phyloP scores from a whole-genome alignment of 257 asterid species.

The Solanum chiquidenum region DNA sequence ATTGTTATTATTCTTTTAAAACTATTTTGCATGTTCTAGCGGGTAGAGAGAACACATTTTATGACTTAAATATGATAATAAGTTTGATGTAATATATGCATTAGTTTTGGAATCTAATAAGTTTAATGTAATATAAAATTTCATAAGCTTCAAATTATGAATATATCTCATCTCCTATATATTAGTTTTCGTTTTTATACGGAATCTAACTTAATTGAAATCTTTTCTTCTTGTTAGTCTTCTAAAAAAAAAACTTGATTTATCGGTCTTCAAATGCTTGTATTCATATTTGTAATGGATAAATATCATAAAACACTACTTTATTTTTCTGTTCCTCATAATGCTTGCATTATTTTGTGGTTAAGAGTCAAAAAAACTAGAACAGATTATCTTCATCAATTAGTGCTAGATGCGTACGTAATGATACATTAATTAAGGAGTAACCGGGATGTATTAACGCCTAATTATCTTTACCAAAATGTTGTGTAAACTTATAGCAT shows the following conservation, averaged over 20 bases:
- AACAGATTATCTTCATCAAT: neutral
- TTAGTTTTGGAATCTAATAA: neutral
- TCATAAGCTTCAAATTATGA: neutral
- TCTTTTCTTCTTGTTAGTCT: neutral
- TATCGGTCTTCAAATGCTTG: neutral
- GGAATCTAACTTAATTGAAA: neutral
- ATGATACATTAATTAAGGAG: neutral
- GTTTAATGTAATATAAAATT: neutral
- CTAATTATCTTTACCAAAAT: neutral
- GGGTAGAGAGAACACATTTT: neutral
- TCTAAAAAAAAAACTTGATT: too few relatives aligned
- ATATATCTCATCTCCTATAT: neutral
- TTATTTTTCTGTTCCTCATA: neutral
- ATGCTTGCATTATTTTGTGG: neutral
- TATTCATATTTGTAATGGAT: neutral
- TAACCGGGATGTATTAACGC: neutral
- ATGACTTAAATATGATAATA: neutral
- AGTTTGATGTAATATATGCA: too few relatives aligned
- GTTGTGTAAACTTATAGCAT: neutral
- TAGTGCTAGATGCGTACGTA: neutral
- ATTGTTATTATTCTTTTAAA: neutral
- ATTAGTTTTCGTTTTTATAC: neutral
- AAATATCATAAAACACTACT: neutral
- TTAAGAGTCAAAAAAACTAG: neutral
- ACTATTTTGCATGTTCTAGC: neutral